Evolutionary conservation across 805 yeast species (phyloP).

Genomic region (Nakazawaea siamensis): DNA sequence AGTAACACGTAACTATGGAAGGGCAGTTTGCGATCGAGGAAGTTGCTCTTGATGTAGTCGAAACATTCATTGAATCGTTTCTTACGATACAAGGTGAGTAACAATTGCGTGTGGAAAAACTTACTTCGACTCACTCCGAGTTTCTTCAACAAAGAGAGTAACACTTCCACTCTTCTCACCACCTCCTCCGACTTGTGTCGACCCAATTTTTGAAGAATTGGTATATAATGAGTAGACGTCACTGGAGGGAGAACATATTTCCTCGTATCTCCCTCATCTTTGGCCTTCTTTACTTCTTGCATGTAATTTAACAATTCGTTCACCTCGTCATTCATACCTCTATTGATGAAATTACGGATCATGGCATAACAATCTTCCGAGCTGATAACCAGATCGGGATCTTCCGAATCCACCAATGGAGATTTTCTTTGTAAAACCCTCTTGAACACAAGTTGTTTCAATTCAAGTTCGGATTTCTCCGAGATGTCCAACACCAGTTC

Average conservation of each 20-base stretch:
- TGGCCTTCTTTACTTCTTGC: slow-evolving; percentile 5
- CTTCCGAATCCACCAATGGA: slow-evolving; percentile 2
- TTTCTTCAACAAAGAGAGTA: slow-evolving; percentile 1
- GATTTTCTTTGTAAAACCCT: slow-evolving; percentile 8
- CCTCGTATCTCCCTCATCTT: slow-evolving; percentile 1
- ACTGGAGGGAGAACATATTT: slow-evolving; percentile 8
- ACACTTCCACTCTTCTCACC: neutral
- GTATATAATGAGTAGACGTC: slow-evolving; percentile 6
- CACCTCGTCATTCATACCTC: slow-evolving; percentile 7
- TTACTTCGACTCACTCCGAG: slow-evolving; percentile 4
- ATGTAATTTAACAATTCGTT: slow-evolving; percentile 5
- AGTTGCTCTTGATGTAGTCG: slow-evolving; percentile 2
- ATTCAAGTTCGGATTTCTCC: slow-evolving; percentile 6
- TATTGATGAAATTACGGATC: slow-evolving; percentile 4
- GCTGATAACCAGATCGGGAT: slow-evolving; percentile 1
- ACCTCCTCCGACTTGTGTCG: slow-evolving; percentile 6
- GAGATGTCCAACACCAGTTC: neutral
- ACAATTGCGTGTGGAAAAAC: slow-evolving; percentile 8
- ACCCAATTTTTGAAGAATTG: slow-evolving; percentile 8
- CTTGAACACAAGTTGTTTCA: slow-evolving; percentile 8
- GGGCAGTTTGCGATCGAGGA: neutral
- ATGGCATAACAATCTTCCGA: slow-evolving; percentile 6
- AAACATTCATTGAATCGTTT: slow-evolving; percentile 4
- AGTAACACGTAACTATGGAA: slow-evolving; percentile 1
- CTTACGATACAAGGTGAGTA: slow-evolving; percentile 9